Base-by-base conservation (phyloP, 768 basidiomycete species). In the Lactarius sp. region DNA sequence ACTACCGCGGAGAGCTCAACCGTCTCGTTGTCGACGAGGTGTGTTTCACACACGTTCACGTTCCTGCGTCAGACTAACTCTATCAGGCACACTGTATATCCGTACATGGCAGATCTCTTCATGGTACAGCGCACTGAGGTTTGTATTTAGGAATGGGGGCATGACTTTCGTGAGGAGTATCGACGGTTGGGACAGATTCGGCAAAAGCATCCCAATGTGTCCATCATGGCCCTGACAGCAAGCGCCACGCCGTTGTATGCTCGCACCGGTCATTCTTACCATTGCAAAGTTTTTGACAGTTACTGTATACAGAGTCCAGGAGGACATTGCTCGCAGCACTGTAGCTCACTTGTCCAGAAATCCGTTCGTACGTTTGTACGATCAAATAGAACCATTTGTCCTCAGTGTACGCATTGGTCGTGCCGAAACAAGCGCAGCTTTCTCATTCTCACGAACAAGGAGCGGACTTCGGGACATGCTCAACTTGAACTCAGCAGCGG, bases 181-280 rank as follows among this genome's bases (percentile, higher is more conserved):
- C n/a, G n/a, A n/a, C 80, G 77, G 31, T 78, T 94, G 27, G 92
- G 90, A 5, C 71, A 75, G 44, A 89, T 94, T 71, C 82, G 92
- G 1, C 77, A 81, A 42, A 78, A 77, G 36, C 92, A 86, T 69
- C 80, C 81, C 1, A 76, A 80, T 60, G 82, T 93, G 5, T 91
- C 92, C 0, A 86, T 94, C 68, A 94, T 92, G 89, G 92, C 92
- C 4, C 74, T 94, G 44, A 94, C 91, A 1, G 91, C 92, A 2
- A 91, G 88, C 14, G 91, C 92, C 3, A 94, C 92, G 6, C 73
- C 83, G 49, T 73, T 74, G 89, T 90, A n/a, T 78, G n/a, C 57
- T 76, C 51, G 72, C n/a, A 46, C 44, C n/a, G 14, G 22, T 33
- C 52, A 5, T 22, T 53, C 2, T 20, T 52, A 1, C 37, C 27